These are phyloP conservation scores for Syzygium aqueum DNA, from an alignment of 345 rosid species.

Conservation along the genomic window DNA sequence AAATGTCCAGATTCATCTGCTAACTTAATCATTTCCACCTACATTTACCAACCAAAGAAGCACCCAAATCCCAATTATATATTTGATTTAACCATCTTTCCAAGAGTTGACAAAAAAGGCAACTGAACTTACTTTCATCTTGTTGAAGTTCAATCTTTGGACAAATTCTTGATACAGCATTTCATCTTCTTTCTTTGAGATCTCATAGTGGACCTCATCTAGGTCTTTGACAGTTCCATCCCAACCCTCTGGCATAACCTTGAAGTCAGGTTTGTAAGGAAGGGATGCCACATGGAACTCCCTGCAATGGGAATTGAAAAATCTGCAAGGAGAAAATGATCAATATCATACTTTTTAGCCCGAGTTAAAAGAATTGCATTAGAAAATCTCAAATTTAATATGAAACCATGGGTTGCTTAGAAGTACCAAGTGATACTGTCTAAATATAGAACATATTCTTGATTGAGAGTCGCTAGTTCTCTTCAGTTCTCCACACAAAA, in stretches of 20 bases:
- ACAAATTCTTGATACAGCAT: conserved; percentile 84
- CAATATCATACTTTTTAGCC: background rate
- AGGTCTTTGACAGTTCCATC: conserved; percentile 83
- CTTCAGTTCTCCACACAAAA: background rate
- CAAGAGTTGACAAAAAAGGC: background rate
- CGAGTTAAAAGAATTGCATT: background rate
- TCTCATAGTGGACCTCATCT: conserved; percentile 95
- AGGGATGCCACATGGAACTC: conserved; percentile 97
- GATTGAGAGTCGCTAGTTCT: background rate
- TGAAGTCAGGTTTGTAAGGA: conserved; percentile 85
- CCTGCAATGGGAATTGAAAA: conserved; percentile 76
- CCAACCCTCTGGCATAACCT: conserved; percentile 99
- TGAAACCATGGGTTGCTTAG: background rate
- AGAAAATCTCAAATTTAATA: background rate
- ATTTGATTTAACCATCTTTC: background rate
- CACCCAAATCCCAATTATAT: background rate
- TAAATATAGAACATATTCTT: background rate
- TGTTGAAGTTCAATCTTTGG: conserved; percentile 73
- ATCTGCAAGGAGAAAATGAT: conserved; percentile 27
- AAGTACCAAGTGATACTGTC: background rate
- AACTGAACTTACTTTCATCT: conserved; percentile 60
- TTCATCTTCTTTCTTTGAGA: conserved; percentile 95
- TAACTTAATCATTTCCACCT: background rate
- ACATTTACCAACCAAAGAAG: background rate
- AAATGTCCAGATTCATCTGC: background rate